These are phyloP conservation scores for Puccinia triticina DNA, from an alignment of 1,284 basidiomycete genomes.

Conservation along the genomic window DNA sequence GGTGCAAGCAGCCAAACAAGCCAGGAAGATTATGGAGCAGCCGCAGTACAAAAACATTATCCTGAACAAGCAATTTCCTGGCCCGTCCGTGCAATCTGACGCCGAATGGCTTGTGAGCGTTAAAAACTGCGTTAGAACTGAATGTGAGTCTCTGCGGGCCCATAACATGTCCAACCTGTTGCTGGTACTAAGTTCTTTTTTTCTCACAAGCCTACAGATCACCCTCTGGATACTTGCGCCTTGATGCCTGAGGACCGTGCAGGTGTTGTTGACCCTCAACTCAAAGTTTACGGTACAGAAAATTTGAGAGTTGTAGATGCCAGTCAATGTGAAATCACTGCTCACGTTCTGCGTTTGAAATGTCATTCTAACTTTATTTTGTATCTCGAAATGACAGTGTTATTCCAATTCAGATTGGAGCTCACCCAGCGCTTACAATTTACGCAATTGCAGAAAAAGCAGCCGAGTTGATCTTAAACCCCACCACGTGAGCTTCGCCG, in stretches of 20 bases:
- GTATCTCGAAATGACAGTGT: neutral
- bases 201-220: constrained; percentile 13
- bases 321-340: neutral
- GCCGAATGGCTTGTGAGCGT: constrained; percentile 28
- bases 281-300: constrained; percentile 73
- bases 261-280: constrained; percentile 64
- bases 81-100: constrained; percentile 25
- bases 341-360: constrained; percentile 72
- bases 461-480: constrained; percentile 30
- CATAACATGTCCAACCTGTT: neutral
- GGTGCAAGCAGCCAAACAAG: constrained; percentile 31
- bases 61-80: constrained; percentile 26
- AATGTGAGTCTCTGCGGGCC: constrained; percentile 15
- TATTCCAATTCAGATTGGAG: constrained; percentile 38
- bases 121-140: constrained; percentile 29
- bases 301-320: constrained; percentile 66
- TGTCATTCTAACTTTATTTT: neutral
- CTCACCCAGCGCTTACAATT: constrained; percentile 36
- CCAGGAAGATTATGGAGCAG: constrained; percentile 34
- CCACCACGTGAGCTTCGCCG: neutral
- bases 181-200: neutral
- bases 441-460: constrained; percentile 48
- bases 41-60: constrained; percentile 3
- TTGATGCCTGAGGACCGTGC: constrained; percentile 62
- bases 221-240: constrained; percentile 61